Evolutionary conservation across 1,284 basidiomycete species (phyloP).

Genomic region (Puccinia brachypodii): DNA sequence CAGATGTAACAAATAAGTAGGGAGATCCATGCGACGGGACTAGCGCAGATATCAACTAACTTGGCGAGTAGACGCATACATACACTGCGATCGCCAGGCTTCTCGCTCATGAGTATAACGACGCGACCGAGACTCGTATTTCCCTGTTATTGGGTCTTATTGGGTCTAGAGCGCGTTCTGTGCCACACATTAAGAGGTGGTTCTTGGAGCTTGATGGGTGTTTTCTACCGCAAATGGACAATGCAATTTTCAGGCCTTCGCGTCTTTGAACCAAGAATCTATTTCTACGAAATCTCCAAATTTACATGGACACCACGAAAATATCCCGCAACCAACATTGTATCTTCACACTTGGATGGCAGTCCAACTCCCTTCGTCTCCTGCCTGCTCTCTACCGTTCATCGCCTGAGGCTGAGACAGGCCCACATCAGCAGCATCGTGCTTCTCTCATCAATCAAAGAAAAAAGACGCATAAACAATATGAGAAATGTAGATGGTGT

Average conservation of each 20-base stretch:
- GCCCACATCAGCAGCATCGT: background rate
- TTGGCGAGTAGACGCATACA: slow-evolving; percentile 1
- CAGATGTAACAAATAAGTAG: no score
- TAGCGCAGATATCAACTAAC: background rate
- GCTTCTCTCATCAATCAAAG: background rate
- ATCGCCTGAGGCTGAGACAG: slow-evolving; percentile 4
- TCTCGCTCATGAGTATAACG: slow-evolving; percentile 12
- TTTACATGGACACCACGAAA: background rate
- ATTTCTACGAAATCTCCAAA: background rate
- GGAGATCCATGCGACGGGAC: background rate
- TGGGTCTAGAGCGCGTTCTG: background rate
- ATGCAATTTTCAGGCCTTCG: background rate
- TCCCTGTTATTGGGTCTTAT: background rate
- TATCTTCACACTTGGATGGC: background rate
- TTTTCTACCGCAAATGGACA: no score
- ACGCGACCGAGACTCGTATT: background rate
- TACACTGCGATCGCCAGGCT: background rate
- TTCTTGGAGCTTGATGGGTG: no score
- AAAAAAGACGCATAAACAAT: background rate
- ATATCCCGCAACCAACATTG: background rate
- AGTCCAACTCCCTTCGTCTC: slow-evolving; percentile 1
- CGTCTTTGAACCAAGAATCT: slow-evolving; percentile 8
- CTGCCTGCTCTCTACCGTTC: background rate
- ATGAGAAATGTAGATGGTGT: background rate
- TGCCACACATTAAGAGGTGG: no score